Conservation (phyloP, 176 grass and related monocot species). For the Eremochloa ophiuroides region DNA sequence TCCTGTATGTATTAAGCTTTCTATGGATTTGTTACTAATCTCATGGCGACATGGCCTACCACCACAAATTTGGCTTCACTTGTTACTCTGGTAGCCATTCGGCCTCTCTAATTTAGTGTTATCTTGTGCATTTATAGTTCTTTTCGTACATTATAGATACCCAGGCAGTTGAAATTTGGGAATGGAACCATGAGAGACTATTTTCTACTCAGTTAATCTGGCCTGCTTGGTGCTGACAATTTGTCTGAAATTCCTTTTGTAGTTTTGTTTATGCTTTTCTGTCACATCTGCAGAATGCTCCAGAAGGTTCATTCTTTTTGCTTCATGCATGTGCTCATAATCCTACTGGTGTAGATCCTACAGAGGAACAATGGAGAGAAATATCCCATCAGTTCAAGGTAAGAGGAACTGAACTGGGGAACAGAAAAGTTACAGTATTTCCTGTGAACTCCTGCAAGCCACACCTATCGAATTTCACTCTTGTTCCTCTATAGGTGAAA, state of each 20-base stretch:
- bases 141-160: not conserved
- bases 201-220: not conserved
- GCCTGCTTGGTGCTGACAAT: not conserved
- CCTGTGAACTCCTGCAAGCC: not conserved
- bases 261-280: not conserved
- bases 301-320: constrained; percentile 93
- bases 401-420: not conserved
- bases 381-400: constrained; percentile 95
- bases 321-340: constrained; percentile 99
- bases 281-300: constrained; percentile 68
- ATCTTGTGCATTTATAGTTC: constrained; percentile 6
- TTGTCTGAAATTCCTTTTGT: not conserved
- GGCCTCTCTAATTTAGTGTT: not conserved
- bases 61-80: not conserved
- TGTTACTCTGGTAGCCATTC: not conserved
- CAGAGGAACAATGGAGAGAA: constrained; percentile 97
- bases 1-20: constrained; percentile 6
- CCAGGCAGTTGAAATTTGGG: not conserved
- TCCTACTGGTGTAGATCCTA: constrained; percentile 96
- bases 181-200: not conserved
- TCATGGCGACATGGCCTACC: not conserved
- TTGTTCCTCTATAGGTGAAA: constrained; percentile 51
- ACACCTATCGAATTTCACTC: not conserved
- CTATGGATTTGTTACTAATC: not conserved
- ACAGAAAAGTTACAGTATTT: not conserved